Evolutionary conservation across 495 filamentous ascomycete species (phyloP).

Genomic region (Talaromyces proteolyticus): DNA sequence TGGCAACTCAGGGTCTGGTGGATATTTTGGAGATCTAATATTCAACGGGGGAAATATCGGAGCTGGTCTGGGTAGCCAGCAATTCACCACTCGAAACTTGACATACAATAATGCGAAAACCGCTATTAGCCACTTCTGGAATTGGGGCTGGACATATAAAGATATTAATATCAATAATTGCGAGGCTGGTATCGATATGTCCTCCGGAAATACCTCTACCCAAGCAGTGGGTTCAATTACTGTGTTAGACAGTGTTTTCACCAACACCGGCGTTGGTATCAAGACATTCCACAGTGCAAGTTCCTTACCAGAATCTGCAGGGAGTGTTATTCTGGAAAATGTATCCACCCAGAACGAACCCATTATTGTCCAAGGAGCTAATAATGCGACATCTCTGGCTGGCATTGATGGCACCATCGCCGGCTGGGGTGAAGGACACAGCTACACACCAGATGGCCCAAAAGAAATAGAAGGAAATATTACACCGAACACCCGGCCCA

Average conservation of each 20-base stretch:
- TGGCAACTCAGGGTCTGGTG: slow-evolving; percentile 22
- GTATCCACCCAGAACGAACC: slow-evolving; percentile 61
- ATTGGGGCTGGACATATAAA: slow-evolving; percentile 50
- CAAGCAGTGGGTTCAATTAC: slow-evolving; percentile 36
- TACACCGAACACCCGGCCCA: slow-evolving; percentile 28
- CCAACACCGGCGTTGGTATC: slow-evolving; percentile 23
- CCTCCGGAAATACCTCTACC: background rate
- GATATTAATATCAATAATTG: slow-evolving; percentile 18
- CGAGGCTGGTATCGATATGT: slow-evolving; percentile 19
- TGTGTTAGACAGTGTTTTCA: slow-evolving; percentile 22
- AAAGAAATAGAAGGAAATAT: slow-evolving; percentile 29
- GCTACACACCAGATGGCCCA: slow-evolving; percentile 51
- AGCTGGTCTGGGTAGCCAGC: slow-evolving; percentile 47
- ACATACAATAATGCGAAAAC: slow-evolving; percentile 41
- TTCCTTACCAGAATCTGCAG: slow-evolving; percentile 57
- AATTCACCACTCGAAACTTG: slow-evolving; percentile 47
- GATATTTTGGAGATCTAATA: slow-evolving; percentile 37
- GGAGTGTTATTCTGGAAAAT: slow-evolving; percentile 82
- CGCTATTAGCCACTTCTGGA: slow-evolving; percentile 47
- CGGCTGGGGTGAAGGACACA: slow-evolving; percentile 60
- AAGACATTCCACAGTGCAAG: slow-evolving; percentile 59
- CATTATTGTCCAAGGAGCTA: slow-evolving; percentile 42
- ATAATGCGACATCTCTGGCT: slow-evolving; percentile 4
- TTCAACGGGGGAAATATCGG: slow-evolving; percentile 36
- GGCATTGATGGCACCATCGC: slow-evolving; percentile 39